A percentile compares a stretch with the other conserved stretches of the same genome.
phyloP scores from a whole-genome alignment of 345 rosid species.

The Alliaria petiolata region DNA sequence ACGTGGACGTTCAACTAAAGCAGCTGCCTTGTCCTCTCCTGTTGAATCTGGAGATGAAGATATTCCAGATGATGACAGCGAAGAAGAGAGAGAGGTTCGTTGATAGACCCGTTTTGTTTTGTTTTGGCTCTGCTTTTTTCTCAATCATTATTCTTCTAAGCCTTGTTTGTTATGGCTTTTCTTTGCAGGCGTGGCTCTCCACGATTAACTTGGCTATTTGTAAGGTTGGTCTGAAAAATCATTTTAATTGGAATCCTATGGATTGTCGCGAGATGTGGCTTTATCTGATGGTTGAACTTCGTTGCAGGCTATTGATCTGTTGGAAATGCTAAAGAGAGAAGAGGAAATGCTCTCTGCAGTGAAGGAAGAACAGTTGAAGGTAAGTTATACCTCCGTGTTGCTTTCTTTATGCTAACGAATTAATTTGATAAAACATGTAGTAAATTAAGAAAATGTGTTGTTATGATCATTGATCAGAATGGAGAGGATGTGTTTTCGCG shows the following conservation, averaged over 20 bases:
- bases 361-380: constrained; percentile 71
- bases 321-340: constrained; percentile 80
- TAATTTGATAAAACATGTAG: too few species aligned
- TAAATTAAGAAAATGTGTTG: too few species aligned
- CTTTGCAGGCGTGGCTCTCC: constrained; percentile 90
- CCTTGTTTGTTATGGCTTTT: not conserved
- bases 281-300: constrained; percentile 6
- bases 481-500: constrained; percentile 70
- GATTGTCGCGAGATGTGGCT: not conserved
- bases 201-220: constrained; percentile 63
- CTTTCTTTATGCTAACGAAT: too few species aligned
- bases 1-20: constrained; percentile 70
- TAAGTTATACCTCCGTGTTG: constrained; percentile 9
- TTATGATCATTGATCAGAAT: constrained; percentile 31
- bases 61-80: constrained; percentile 78
- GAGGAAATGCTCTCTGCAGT: constrained; percentile 87
- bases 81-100: constrained; percentile 92
- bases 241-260: not conserved
- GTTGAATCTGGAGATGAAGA: constrained; percentile 88
- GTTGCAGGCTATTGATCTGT: constrained; percentile 71
- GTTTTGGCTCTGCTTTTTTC: not conserved
- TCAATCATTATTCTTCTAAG: not conserved
- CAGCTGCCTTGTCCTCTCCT: constrained; percentile 73
- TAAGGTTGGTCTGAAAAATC: constrained; percentile 56
- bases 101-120: not conserved